These are phyloP conservation scores for Balamuthia mandrillaris DNA, from an alignment of 208 protist species.

Conservation along the genomic window DNA sequence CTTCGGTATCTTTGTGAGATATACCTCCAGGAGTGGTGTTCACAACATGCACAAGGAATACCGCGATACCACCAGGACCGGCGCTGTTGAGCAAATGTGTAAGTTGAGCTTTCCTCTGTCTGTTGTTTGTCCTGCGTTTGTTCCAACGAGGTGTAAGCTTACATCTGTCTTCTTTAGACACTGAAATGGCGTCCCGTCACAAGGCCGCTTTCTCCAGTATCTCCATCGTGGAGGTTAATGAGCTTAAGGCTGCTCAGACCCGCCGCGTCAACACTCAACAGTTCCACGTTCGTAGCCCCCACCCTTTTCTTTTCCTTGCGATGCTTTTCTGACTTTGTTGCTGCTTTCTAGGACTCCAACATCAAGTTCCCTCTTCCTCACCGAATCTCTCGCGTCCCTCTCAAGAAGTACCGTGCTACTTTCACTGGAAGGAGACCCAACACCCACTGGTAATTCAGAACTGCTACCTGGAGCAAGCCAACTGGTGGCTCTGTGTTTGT, in stretches of 20 bases:
- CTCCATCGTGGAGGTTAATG: slow-evolving; percentile 18
- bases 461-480: no score
- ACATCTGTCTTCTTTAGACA: not conserved
- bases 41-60: slow-evolving; percentile 99
- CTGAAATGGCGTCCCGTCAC: slow-evolving; percentile 34
- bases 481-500: no score
- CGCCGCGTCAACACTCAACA: not conserved
- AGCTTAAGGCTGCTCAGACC: not conserved
- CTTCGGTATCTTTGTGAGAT: slow-evolving; percentile 97
- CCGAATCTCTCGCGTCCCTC: not conserved
- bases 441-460: slow-evolving; percentile 31
- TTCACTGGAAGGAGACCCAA: slow-evolving; percentile 10
- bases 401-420: slow-evolving; percentile 27
- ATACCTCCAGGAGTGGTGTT: slow-evolving; percentile 94
- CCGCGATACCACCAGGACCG: slow-evolving; percentile 90
- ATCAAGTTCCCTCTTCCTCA: slow-evolving; percentile 35
- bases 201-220: slow-evolving; percentile 14
- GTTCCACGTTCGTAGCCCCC: slow-evolving; percentile 13
- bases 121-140: not conserved
- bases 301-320: not conserved
- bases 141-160: not conserved
- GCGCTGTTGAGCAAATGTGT: slow-evolving; percentile 92
- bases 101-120: not conserved
- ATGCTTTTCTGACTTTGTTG: not conserved
- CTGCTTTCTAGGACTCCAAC: slow-evolving; percentile 13